A percentile compares a stretch with the other conserved stretches of the same genome.
These are phyloP conservation scores for Flaveria linearis DNA, from an alignment of 129 eudicot species.

Conservation along the genomic window DNA sequence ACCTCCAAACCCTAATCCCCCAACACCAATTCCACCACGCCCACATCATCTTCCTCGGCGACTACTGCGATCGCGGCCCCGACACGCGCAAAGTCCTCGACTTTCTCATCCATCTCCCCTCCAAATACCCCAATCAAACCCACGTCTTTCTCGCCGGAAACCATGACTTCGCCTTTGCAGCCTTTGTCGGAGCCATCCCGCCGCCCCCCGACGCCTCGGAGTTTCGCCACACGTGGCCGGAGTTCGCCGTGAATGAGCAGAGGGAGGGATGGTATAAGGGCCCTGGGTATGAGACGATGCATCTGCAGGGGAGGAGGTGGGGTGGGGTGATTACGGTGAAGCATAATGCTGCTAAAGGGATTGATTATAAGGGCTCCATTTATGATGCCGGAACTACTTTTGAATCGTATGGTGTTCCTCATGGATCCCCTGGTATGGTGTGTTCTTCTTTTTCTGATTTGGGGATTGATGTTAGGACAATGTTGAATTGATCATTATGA, in stretches of 20 bases:
- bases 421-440: constrained; percentile 74
- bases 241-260: constrained; percentile 57
- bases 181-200: constrained; percentile 67
- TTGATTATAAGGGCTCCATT: constrained; percentile 65
- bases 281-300: constrained; percentile 71
- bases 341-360: constrained; percentile 58
- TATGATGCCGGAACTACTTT: constrained; percentile 79
- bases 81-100: constrained; percentile 62
- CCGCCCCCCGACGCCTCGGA: constrained; percentile 53
- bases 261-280: constrained; percentile 87
- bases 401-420: constrained; percentile 80
- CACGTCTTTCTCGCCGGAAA: constrained; percentile 82
- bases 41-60: constrained; percentile 72
- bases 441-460: not conserved
- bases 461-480: too few species aligned
- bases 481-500: too few species aligned
- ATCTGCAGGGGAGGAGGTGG: constrained; percentile 89
- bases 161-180: constrained; percentile 83
- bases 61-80: constrained; percentile 86
- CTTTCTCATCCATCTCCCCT: constrained; percentile 60
- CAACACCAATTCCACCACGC: constrained; percentile 26
- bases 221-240: constrained; percentile 67
- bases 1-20: constrained; percentile 32
- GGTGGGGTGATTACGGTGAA: constrained; percentile 54
- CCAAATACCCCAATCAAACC: constrained; percentile 73